Evolutionary conservation across 805 yeast genomes (phyloP), one percentile per base, ranked within the genome.

Genomic region (Barnettozyma sp.): DNA sequence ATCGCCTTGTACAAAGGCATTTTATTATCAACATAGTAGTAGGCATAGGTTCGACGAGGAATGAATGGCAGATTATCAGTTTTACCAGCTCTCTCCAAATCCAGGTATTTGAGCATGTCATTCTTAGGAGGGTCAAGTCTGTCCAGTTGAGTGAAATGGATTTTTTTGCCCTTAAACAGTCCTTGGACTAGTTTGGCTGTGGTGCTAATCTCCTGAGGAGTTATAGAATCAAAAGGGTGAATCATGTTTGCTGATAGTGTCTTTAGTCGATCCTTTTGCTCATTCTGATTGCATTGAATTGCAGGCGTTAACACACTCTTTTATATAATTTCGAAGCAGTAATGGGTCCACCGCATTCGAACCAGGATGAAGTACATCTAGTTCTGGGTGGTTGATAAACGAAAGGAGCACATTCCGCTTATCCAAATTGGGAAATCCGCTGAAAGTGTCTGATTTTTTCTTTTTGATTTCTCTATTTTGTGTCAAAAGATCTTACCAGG

Each of bases 111-210:
- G 43, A 75, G 52, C 80, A 83, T 78, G 43, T 70, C 76, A 48
- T 70, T 63, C 69, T 83, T 83, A 42, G 94, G 88, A 22, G 94
- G 94, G 54, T 83, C 94, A 31, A 72, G 48, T 55, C 77, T 70
- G 54, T 81, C 88, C 41, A 78, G 60, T 55, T 75, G 82, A 34
- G 72, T 67, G 56, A 80, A 80, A 56, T 77, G 82, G 35, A 78
- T 73, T 33, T 68, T 73, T 13, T 61, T 51, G 22, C 72, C 72
- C 14, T 74, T 67, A 52, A 71, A 59, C 36, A 70, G 52, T 53
- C 73, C 80, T 60, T 78, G 78, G 59, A 78, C 62, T 41, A 78
- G 66, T 58, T 75, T 74, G 34, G 78, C 52, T 28, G 82, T 72
- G 43, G 68, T 56, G 55, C 69, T 65, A 50, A 77, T 60, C 61